Base-by-base conservation (phyloP, 805 yeast species). In the Suhomyces emberorum region DNA sequence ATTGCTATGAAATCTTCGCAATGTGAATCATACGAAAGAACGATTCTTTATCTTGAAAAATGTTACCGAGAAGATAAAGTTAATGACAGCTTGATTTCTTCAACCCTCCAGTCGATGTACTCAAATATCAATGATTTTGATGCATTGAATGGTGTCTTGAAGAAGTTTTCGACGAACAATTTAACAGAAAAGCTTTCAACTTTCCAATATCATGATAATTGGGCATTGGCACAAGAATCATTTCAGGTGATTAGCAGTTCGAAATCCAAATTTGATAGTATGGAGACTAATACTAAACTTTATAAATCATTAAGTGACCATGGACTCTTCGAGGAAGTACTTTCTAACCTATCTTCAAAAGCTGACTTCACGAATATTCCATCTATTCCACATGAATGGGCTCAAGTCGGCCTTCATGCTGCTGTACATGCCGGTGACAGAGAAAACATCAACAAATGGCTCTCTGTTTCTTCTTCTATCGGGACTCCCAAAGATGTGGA, bases 121-220 rank as follows among this genome's bases (percentile, higher is more conserved):
- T 82, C 95, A 6, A 83, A 78, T 39, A 77, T 93, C 32, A 91
- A 88, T 49, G 98, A 95, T 52, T 72, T 81, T 24, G 99, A 93
- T 63, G 81, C 96, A 0, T 68, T 93, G 21, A 89, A 85, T 53
- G 99, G 98, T 15, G 78, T 87, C 4, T 63, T 89, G 38, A 79
- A 85, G 41, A 73, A 73, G 41, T 82, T 86, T 47, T 79, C 95
- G 0, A 74, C 83, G 0, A 76, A 78, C 27, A 77, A 79, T 44
- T 61, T 88, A 29, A 74, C 77, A n/a, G 89, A 88, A 42, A 85
- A 87, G 52, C 72, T 89, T 17, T 68, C 80, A 5, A 87, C 87
- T 39, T 79, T 91, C 35, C 93, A 88, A 47, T 88, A 85, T 47
- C 81, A 86, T 32, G 88, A 85, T 27, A 83, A 83, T 49, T 88